Evolutionary conservation across 169 alveolate species (phyloP), one percentile per base, ranked within the genome.

Genomic region (Plasmodium adleri): DNA sequence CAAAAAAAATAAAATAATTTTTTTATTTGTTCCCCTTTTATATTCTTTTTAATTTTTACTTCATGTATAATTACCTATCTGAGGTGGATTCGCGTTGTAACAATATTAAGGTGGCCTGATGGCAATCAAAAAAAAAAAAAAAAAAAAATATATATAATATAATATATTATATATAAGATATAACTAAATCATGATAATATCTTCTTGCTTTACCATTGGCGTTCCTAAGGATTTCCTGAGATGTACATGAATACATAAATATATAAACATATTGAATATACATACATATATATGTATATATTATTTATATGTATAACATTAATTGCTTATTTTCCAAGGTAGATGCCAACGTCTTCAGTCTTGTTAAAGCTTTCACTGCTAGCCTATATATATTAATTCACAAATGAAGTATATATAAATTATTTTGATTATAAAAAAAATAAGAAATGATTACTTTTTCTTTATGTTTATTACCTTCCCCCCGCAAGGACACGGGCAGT

Each of bases 401-500:
- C 9, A 17, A 17, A 26, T 63, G 13, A 63, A 63, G 7, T 39
- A 39, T 39, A 39, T 39, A 39, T 5, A 39, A 39, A 39, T 39
- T 39, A 39, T 39, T 39, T 1, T 26, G 13, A 52, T 22, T 15
- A 32, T 45, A 7, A 60, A 72, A 24, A 12, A 17, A 28, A 72
- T 28, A 72, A 49, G 26, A 59, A 54, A 43, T 12, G 17, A 39
- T 39, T 1, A 39, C 10, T 66, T 66, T n/a, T 66, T n/a, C 22
- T 47, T 68, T 45, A 8, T 47, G 7, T 68, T 39, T 70, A 47
- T 70, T 28, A 83, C 91, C 91, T 68, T 20, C 91, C 91, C 22
- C 91, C 91, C 2, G 91, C 91, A 13, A 83, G 52, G 6, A 68
- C 83, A n/a, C 91, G 20, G 1, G 91, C 91, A 28, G 91, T 83